Percentiles rank a stretch among this genome's conserved stretches.
phyloP scores from a whole-genome alignment of 2,329 filamentous ascomycete species.

The Phoma sp. region DNA sequence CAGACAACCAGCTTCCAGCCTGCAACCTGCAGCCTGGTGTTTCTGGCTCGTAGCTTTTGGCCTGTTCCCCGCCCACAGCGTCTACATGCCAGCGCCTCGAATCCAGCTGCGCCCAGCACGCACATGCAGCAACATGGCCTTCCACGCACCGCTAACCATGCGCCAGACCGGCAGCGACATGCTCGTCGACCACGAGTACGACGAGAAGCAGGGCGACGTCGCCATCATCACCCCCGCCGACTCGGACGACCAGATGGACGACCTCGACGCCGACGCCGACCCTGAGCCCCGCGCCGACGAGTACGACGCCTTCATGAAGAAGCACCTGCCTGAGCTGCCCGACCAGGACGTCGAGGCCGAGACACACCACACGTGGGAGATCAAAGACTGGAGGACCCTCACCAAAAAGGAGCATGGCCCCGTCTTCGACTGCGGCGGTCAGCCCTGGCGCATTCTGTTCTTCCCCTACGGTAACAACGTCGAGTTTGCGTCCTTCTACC shows the following conservation, averaged over 20 bases:
- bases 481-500: conserved; percentile 91
- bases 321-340: conserved; percentile 76
- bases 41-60: too few relatives aligned
- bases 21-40: too few relatives aligned
- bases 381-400: conserved; percentile 80
- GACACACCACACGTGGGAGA: conserved; percentile 81
- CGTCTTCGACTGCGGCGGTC: conserved; percentile 81
- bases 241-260: conserved; percentile 61
- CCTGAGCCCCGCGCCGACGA: conserved; percentile 64
- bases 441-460: conserved; percentile 93
- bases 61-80: too few relatives aligned
- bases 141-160: conserved; percentile 4
- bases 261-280: conserved; percentile 61
- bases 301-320: conserved; percentile 82
- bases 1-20: too few relatives aligned
- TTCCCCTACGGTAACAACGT: conserved; percentile 96
- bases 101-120: too few relatives aligned
- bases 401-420: conserved; percentile 86
- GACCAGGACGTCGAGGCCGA: conserved; percentile 83
- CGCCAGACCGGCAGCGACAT: conserved; percentile 66
- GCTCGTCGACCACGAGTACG: conserved; percentile 67
- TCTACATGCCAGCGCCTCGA: too few relatives aligned
- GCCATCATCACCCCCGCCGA: conserved; percentile 67
- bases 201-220: conserved; percentile 67
- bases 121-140: background rate